Percentiles rank a stretch among this genome's conserved stretches.
phyloP scores from a whole-genome alignment of 108 stramenopile genomes.

The Skeletonema tropicum region DNA sequence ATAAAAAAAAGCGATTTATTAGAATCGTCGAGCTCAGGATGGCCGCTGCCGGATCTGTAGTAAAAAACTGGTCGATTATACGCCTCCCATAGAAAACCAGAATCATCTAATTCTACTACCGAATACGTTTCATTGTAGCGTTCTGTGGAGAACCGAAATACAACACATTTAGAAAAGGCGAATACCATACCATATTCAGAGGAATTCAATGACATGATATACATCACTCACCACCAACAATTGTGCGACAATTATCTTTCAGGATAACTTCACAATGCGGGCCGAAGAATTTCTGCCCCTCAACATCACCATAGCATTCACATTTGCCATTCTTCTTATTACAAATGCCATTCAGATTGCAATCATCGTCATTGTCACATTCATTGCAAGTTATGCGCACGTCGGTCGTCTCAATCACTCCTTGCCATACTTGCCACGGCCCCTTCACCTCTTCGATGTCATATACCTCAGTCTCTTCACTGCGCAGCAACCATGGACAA shows the following conservation, averaged over 20 bases:
- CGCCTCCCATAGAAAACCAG: too few relatives aligned
- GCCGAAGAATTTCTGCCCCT: background rate
- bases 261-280: background rate
- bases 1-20: too few relatives aligned
- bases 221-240: conserved; percentile 2
- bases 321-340: background rate
- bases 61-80: too few relatives aligned
- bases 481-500: conserved; percentile 10
- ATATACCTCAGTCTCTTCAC: background rate
- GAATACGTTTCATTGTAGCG: too few relatives aligned
- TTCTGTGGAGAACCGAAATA: too few relatives aligned
- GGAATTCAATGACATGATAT: too few relatives aligned
- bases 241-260: background rate
- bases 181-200: too few relatives aligned
- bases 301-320: background rate
- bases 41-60: too few relatives aligned
- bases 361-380: background rate
- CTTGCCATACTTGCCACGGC: background rate
- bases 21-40: too few relatives aligned
- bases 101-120: too few relatives aligned
- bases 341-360: conserved; percentile 3
- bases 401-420: background rate
- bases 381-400: background rate
- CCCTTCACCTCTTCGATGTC: background rate
- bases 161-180: too few relatives aligned